Percentiles rank a stretch among this genome's conserved stretches.
phyloP scores from a whole-genome alignment of 768 basidiomycete genomes.

The Candolleomyces efflorescens region DNA sequence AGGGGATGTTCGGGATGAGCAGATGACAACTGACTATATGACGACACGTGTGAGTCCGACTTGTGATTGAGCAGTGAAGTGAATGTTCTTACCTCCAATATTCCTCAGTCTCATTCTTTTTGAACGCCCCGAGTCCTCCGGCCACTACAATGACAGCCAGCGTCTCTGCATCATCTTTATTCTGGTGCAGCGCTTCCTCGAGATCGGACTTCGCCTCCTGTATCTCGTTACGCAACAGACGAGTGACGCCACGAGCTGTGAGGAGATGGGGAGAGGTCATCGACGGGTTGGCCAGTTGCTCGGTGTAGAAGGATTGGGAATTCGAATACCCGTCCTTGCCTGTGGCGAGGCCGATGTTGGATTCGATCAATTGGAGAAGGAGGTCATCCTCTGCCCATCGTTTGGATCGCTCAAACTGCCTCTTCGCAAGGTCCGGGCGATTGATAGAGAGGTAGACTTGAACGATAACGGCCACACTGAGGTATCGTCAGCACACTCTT shows the following conservation, averaged over 20 bases:
- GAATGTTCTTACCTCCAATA: slow-evolving; percentile 53
- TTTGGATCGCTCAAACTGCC: slow-evolving; percentile 79
- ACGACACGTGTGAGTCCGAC: slow-evolving; percentile 1
- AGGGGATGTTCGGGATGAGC: slow-evolving; percentile 67
- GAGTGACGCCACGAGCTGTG: slow-evolving; percentile 74
- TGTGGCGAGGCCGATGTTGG: slow-evolving; percentile 70
- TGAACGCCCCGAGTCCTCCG: slow-evolving; percentile 51
- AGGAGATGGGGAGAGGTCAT: slow-evolving; percentile 69
- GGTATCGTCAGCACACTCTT: background rate
- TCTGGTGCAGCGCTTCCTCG: slow-evolving; percentile 66
- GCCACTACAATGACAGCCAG: slow-evolving; percentile 66
- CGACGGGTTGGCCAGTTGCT: slow-evolving; percentile 79
- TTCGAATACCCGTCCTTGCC: slow-evolving; percentile 65
- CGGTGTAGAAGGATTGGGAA: slow-evolving; percentile 65
- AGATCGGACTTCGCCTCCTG: slow-evolving; percentile 75
- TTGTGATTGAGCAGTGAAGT: background rate
- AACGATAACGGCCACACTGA: slow-evolving; percentile 74
- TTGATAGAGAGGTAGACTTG: slow-evolving; percentile 91
- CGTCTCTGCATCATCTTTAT: slow-evolving; percentile 58
- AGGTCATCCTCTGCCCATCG: slow-evolving; percentile 87
- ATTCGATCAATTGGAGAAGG: slow-evolving; percentile 86
- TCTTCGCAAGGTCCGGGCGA: slow-evolving; percentile 82
- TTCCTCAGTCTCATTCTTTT: slow-evolving; percentile 60
- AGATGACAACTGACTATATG: slow-evolving; percentile 33
- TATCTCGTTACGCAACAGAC: slow-evolving; percentile 73